These are phyloP conservation scores for Halophytophthora batemanensis DNA, from an alignment of 352 stramenopile species.

Conservation along the genomic window DNA sequence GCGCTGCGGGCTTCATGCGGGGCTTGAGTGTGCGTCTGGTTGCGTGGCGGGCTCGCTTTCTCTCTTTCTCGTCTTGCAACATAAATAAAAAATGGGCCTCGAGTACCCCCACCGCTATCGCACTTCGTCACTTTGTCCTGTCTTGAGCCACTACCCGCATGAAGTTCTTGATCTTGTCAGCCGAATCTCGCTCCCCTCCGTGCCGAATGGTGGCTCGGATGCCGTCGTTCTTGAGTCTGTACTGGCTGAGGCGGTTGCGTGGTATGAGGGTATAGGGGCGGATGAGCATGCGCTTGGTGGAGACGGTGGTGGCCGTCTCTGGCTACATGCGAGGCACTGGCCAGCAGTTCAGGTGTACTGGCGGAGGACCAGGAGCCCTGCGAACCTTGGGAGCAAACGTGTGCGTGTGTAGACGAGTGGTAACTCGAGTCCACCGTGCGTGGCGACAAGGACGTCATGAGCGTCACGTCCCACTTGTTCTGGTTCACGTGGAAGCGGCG, in stretches of 20 bases:
- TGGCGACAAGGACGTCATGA: slow-evolving; percentile 53
- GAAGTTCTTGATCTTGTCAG: slow-evolving; percentile 7
- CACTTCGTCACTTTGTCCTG: neutral
- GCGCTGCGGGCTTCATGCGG: neutral
- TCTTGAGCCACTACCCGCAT: slow-evolving; percentile 4
- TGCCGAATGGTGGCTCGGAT: slow-evolving; percentile 14
- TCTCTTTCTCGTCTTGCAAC: slow-evolving; percentile 20
- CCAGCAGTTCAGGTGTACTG: slow-evolving; percentile 17
- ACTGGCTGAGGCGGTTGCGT: slow-evolving; percentile 8
- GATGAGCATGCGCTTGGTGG: slow-evolving; percentile 10
- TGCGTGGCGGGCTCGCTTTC: slow-evolving; percentile 4
- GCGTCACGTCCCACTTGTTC: slow-evolving; percentile 60
- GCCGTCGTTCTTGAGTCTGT: slow-evolving; percentile 22
- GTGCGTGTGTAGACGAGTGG: slow-evolving; percentile 42
- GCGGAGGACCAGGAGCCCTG: slow-evolving; percentile 36
- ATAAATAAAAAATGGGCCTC: slow-evolving; percentile 30
- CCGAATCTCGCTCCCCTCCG: slow-evolving; percentile 20
- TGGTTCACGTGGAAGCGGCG: slow-evolving; percentile 55
- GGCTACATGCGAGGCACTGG: slow-evolving; percentile 15
- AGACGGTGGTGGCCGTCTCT: slow-evolving; percentile 26
- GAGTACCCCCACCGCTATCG: neutral
- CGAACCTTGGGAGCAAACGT: slow-evolving; percentile 31
- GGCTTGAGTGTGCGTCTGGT: neutral
- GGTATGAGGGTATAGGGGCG: slow-evolving; percentile 6
- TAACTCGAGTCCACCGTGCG: slow-evolving; percentile 58